A percentile compares a stretch with the other conserved stretches of the same genome.
phyloP scores from a whole-genome alignment of 257 asterid species.

The Dorcoceras hygrometricum region DNA sequence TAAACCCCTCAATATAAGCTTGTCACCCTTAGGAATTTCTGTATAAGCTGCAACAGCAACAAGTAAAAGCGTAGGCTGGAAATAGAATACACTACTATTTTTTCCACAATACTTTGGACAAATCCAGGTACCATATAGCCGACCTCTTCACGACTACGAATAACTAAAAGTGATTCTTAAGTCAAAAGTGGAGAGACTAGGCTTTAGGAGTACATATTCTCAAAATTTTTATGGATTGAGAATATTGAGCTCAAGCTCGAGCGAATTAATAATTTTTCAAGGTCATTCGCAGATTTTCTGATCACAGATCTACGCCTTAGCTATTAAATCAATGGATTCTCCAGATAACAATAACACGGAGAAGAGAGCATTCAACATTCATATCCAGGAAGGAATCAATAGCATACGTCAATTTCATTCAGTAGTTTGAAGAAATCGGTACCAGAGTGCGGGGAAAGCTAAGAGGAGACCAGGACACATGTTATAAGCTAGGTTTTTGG shows the following conservation, averaged over 20 bases:
- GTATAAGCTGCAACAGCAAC: conserved; percentile 20
- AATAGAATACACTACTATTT: not conserved
- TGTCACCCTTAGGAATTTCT: conserved; percentile 57
- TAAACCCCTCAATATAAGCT: conserved; percentile 81
- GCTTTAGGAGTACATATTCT: not conserved
- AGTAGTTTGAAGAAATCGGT: too few species aligned
- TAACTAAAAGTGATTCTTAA: not conserved
- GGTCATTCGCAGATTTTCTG: not conserved
- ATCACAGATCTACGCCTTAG: not conserved
- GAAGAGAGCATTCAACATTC: not conserved
- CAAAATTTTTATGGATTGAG: too few species aligned
- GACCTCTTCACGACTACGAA: not conserved
- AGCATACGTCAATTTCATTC: too few species aligned
- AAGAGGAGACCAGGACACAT: not conserved
- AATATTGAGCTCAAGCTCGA: not conserved
- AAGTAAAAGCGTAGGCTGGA: not conserved
- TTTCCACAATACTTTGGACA: not conserved
- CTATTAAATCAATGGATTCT: not conserved
- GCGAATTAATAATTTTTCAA: too few species aligned
- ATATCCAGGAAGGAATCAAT: too few species aligned
- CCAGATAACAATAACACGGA: not conserved
- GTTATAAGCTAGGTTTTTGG: not conserved
- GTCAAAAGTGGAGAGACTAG: not conserved
- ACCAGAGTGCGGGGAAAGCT: too few species aligned
- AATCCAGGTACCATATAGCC: conserved; percentile 1